Evolutionary conservation across 345 rosid genomes (phyloP).

Genomic region (Lepidium didymum): DNA sequence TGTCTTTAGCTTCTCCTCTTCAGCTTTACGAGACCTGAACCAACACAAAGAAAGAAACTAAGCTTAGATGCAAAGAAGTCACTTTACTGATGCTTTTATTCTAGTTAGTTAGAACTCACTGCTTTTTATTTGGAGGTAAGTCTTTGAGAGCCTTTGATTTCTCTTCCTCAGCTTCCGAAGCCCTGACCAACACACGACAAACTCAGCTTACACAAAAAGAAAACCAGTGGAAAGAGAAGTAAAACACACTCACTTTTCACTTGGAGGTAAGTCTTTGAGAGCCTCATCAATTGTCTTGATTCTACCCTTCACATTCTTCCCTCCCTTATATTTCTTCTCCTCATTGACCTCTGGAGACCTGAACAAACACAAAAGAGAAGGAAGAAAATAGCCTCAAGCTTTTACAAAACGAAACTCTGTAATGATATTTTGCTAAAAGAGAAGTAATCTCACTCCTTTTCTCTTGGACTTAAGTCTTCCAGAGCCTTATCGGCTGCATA

Average conservation of each 20-base stretch:
- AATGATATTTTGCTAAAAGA: not conserved
- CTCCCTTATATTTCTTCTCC: too few relatives aligned
- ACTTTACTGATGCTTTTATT: too few relatives aligned
- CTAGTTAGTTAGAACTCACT: too few relatives aligned
- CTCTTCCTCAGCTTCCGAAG: too few relatives aligned
- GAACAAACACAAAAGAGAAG: not conserved
- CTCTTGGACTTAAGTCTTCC: not conserved
- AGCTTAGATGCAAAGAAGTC: too few relatives aligned
- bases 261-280: not conserved
- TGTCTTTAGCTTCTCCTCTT: too few relatives aligned
- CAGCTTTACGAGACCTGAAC: too few relatives aligned
- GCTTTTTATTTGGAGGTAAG: too few relatives aligned
- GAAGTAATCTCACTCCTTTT: not conserved
- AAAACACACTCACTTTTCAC: not conserved
- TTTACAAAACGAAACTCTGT: not conserved
- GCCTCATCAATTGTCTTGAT: not conserved
- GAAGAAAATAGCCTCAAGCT: not conserved
- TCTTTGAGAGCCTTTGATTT: too few relatives aligned
- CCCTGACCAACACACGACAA: too few relatives aligned
- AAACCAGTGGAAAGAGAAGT: not conserved
- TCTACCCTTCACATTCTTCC: not conserved
- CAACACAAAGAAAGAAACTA: too few relatives aligned
- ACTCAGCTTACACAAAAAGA: not conserved
- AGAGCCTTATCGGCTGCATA: slow-evolving; percentile 19
- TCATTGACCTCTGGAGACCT: not conserved